Evolutionary conservation across 352 stramenopile species (phyloP), one percentile per base, ranked within the genome.

Genomic region (Pythium rhizo-oryzae): DNA sequence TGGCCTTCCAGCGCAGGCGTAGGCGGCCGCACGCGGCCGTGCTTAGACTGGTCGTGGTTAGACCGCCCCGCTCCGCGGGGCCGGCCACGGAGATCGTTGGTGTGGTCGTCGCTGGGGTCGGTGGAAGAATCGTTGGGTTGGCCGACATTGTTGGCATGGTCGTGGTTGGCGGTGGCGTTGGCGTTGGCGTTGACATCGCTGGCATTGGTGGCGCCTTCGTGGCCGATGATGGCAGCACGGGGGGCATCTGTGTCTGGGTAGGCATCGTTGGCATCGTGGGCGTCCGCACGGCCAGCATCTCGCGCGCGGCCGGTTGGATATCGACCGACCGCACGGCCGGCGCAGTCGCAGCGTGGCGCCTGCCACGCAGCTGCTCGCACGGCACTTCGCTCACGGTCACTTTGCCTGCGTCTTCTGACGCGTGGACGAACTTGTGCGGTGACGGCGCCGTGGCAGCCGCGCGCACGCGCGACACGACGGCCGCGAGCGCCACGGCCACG

Each of bases 371-470:
- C 57, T 61, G 37, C 23, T 52, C 47, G 41, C 65, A 30, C n/a
- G 65, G 30, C 37, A 71, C 58, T 39, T 66, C 65, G 65, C 65
- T 71, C 56, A 71, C 65, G 28, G 39, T 71, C 25, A 71, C 65
- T 35, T 47, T 56, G 50, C 51, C 46, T 5, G 15, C 24, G 52
- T 61, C 52, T 16, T 24, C 37, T 9, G 33, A 37, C 21, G 44
- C 33, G n/a, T 18, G 52, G 5, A 44, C 51, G 25, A 23, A 52
- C 18, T 25, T 56, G 25, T 39, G n/a, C 11, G 24, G n/a, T n/a
- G n/a, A n/a, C n/a, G n/a, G 44, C 4, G 37, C 52, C 62, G 43
- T 44, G 39, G n/a, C 41, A 47, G 41, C 15, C 2, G 41, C 15
- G 2, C 28, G 28, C 15, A 47, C 5, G 41, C 41, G 41, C 41